Conservation (phyloP, 352 stramenopile species). For the Globisporangium sylvaticum region DNA sequence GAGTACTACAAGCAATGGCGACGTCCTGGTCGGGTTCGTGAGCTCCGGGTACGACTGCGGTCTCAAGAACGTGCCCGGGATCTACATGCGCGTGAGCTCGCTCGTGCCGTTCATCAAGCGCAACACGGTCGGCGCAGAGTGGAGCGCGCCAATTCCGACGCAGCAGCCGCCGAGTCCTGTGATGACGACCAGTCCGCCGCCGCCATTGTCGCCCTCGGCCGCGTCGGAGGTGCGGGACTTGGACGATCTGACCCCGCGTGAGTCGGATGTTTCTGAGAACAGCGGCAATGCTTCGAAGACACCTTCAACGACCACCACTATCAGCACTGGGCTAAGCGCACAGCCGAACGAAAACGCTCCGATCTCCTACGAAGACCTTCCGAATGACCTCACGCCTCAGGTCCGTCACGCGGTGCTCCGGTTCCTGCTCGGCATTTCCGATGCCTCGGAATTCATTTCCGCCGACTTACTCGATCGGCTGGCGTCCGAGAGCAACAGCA, state of each 20-base stretch:
- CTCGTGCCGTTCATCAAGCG: conserved; percentile 26
- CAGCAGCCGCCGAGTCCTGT: not conserved
- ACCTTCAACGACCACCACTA: not conserved
- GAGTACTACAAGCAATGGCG: not conserved
- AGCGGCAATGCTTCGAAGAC: not conserved
- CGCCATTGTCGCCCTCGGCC: not conserved
- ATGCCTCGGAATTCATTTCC: not conserved
- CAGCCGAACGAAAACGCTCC: not conserved
- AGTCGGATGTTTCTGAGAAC: not conserved
- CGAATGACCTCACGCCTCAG: not conserved
- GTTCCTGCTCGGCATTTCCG: conserved; percentile 4
- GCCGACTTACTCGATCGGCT: conserved; percentile 1
- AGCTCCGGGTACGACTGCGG: conserved; percentile 37
- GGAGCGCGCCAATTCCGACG: not conserved
- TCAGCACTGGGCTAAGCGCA: not conserved
- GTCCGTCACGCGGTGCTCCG: conserved; percentile 4
- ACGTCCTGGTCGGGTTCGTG: conserved; percentile 29
- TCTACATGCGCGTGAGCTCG: conserved; percentile 33
- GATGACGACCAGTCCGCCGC: not conserved
- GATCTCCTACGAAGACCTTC: conserved; percentile 5
- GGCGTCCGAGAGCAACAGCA: not conserved
- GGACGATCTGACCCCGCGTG: not conserved
- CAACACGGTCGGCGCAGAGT: conserved; percentile 16
- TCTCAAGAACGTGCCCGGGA: conserved; percentile 24
- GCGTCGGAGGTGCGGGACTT: not conserved